Evolutionary conservation across 495 filamentous ascomycete genomes (phyloP).

Genomic region (Pyronema domesticum): DNA sequence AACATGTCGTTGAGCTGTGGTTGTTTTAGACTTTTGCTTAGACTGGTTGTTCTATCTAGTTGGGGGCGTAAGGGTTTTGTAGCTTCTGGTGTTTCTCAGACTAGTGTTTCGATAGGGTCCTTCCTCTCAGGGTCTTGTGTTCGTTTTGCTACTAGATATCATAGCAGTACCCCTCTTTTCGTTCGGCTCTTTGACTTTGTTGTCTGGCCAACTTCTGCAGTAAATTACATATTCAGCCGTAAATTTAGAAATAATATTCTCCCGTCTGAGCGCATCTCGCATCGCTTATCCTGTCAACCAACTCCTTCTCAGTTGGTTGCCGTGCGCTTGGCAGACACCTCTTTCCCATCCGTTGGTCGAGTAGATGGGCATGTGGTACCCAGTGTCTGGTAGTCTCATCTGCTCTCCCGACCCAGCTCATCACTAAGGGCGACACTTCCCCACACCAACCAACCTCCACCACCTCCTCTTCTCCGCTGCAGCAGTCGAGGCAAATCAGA

Average conservation of each 20-base stretch:
- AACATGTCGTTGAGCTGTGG: constrained; percentile 27
- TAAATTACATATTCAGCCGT: neutral
- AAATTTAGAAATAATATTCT: neutral
- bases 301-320: neutral
- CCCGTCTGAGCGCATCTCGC: neutral
- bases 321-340: neutral
- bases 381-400: neutral
- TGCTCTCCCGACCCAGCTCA: neutral
- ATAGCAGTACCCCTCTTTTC: too few species aligned
- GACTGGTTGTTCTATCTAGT: neutral
- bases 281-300: neutral
- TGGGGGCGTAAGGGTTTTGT: too few species aligned
- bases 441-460: neutral
- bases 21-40: constrained; percentile 2
- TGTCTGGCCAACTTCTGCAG: too few species aligned
- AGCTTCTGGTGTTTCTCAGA: too few species aligned
- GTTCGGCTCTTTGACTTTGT: too few species aligned
- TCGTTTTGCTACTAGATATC: too few species aligned
- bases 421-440: neutral
- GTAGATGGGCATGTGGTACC: too few species aligned
- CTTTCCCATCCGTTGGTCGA: neutral
- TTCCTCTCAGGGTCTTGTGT: too few species aligned
- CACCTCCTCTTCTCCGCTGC: neutral
- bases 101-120: too few species aligned
- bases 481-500: neutral